phyloP scores from a whole-genome alignment of 306 rosid genomes.

The Neltuma alba region DNA sequence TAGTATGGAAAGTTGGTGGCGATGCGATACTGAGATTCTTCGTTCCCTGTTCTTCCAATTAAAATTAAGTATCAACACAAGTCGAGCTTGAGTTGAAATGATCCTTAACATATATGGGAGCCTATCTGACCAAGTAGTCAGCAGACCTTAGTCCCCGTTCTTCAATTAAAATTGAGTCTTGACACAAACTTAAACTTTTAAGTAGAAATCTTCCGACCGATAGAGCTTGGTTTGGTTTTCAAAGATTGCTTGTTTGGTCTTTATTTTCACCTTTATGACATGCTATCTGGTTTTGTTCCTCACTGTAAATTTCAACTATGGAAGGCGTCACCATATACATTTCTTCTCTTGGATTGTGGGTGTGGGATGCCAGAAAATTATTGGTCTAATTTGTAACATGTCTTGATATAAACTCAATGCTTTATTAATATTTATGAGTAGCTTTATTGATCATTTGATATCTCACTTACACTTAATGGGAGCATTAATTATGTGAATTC shows the following conservation, averaged over 20 bases:
- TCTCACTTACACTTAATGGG: neutral
- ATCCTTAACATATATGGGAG: neutral
- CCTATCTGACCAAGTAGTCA: neutral
- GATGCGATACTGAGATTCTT: too few species aligned
- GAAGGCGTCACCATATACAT: neutral
- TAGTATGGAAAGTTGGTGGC: neutral
- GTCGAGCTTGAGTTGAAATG: too few species aligned
- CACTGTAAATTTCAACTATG: neutral
- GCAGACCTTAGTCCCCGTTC: neutral
- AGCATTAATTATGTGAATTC: constrained; percentile 2
- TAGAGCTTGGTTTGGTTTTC: neutral
- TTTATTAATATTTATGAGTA: neutral
- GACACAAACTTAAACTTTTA: neutral
- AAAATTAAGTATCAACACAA: too few species aligned
- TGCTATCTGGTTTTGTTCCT: neutral
- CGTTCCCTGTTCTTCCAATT: too few species aligned
- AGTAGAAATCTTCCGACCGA: neutral
- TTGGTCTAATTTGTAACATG: neutral
- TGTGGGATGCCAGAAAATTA: neutral
- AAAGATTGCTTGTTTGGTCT: too few species aligned
- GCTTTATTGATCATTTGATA: neutral
- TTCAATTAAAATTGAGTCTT: neutral
- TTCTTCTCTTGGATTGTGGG: neutral
- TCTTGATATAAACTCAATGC: neutral
- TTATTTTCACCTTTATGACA: neutral